Evolutionary conservation across 352 stramenopile genomes (phyloP).

Genomic region (Phytophthora litchii): DNA sequence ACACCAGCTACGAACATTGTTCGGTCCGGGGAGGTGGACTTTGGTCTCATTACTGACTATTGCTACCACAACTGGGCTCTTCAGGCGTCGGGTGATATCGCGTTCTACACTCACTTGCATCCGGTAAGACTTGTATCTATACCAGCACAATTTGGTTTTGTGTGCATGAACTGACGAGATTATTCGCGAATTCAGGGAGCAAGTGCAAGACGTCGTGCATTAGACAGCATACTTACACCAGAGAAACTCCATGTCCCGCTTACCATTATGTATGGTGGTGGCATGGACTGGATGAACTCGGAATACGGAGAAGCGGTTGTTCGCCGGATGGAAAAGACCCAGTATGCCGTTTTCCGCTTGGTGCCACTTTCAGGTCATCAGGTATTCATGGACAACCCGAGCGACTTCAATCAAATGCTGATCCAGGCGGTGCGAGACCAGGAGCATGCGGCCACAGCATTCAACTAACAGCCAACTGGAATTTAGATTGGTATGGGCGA

Average conservation of each 20-base stretch:
- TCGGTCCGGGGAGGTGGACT: slow-evolving; percentile 69
- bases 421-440: slow-evolving; percentile 72
- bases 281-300: slow-evolving; percentile 83
- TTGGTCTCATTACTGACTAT: slow-evolving; percentile 73
- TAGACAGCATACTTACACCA: slow-evolving; percentile 60
- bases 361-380: slow-evolving; percentile 76
- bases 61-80: slow-evolving; percentile 87
- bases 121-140: slow-evolving; percentile 40
- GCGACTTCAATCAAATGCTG: slow-evolving; percentile 76
- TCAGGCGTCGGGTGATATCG: slow-evolving; percentile 70
- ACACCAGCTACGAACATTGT: slow-evolving; percentile 75
- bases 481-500: slow-evolving; percentile 21
- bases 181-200: slow-evolving; percentile 41
- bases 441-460: slow-evolving; percentile 41
- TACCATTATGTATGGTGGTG: slow-evolving; percentile 81
- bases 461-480: slow-evolving; percentile 22
- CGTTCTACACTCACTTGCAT: slow-evolving; percentile 79
- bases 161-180: slow-evolving; percentile 2
- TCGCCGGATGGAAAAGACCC: slow-evolving; percentile 55
- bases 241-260: slow-evolving; percentile 66
- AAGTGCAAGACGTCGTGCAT: slow-evolving; percentile 50
- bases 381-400: slow-evolving; percentile 88
- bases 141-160: too few relatives aligned
- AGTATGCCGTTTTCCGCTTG: slow-evolving; percentile 72
- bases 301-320: slow-evolving; percentile 66